Percentiles rank a stretch among this genome's conserved stretches.
phyloP scores from a whole-genome alignment of 768 basidiomycete genomes.

The Tulasnella calospora region DNA sequence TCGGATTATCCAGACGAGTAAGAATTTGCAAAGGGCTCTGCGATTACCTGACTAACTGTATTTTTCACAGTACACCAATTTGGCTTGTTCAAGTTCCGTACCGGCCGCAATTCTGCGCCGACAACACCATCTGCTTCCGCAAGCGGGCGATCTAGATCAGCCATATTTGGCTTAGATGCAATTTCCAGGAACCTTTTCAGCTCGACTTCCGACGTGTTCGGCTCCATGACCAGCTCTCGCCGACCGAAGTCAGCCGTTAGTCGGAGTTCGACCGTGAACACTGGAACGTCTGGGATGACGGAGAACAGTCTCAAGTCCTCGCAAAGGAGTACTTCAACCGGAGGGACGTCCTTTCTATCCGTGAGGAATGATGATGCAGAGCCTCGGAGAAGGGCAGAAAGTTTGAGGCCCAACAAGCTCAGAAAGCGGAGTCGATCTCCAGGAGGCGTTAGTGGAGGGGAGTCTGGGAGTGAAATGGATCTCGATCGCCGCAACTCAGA shows the following conservation, averaged over 20 bases:
- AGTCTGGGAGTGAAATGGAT: slow-evolving; percentile 24
- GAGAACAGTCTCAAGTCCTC: slow-evolving; percentile 69
- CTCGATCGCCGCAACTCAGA: background rate
- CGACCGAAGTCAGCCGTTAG: slow-evolving; percentile 65
- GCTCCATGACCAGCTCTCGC: slow-evolving; percentile 55
- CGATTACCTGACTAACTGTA: background rate
- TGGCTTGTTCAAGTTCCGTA: slow-evolving; percentile 82
- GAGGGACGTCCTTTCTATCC: slow-evolving; percentile 47
- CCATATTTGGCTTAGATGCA: slow-evolving; percentile 85
- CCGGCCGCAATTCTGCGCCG: slow-evolving; percentile 70
- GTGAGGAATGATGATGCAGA: slow-evolving; percentile 39
- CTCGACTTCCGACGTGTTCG: slow-evolving; percentile 66
- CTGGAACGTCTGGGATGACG: slow-evolving; percentile 47
- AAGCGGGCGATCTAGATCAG: slow-evolving; percentile 53
- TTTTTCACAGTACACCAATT: slow-evolving; percentile 68
- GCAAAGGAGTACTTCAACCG: slow-evolving; percentile 62
- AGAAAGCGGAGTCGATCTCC: slow-evolving; percentile 38
- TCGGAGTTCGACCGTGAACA: slow-evolving; percentile 63
- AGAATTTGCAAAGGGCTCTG: slow-evolving; percentile 31
- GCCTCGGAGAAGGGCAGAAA: slow-evolving; percentile 44
- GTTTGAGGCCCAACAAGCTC: slow-evolving; percentile 38
- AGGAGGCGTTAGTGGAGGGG: slow-evolving; percentile 17
- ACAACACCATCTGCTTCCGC: slow-evolving; percentile 76
- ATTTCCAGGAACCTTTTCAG: slow-evolving; percentile 87
- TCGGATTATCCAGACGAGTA: slow-evolving; percentile 78